These are phyloP conservation scores for Senecio squalidus DNA, from an alignment of 140 eudicot species.

Conservation along the genomic window DNA sequence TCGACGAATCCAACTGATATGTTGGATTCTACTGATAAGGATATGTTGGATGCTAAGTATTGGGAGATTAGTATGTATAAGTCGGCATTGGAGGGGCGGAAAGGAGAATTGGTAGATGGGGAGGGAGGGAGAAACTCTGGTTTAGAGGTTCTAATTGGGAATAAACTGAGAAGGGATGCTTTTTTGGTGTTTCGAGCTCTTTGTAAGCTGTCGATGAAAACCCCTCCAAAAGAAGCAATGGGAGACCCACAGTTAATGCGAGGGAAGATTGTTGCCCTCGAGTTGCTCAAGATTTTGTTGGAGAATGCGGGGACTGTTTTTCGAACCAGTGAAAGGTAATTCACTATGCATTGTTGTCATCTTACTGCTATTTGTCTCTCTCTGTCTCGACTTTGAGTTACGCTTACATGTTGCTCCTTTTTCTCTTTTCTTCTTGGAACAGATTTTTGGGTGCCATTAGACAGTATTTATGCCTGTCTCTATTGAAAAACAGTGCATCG, in stretches of 20 bases:
- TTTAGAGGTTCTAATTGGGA: conserved; percentile 84
- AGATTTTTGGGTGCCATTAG: conserved; percentile 95
- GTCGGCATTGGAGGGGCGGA: conserved; percentile 85
- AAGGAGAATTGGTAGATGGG: conserved; percentile 89
- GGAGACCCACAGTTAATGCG: conserved; percentile 80
- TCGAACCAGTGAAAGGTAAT: conserved; percentile 94
- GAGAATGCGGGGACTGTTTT: conserved; percentile 94
- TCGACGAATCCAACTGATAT: conserved; percentile 87
- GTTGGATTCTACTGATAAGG: conserved; percentile 94
- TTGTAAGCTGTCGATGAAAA: conserved; percentile 94
- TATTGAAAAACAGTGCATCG: conserved; percentile 95
- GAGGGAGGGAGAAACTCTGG: conserved; percentile 80
- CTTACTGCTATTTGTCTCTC: neutral
- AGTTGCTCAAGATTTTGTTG: conserved; percentile 93
- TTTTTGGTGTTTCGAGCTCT: conserved; percentile 92
- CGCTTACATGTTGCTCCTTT: conserved; percentile 8
- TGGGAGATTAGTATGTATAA: conserved; percentile 99
- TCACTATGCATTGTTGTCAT: conserved; percentile 8
- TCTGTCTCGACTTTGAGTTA: conserved; percentile 5
- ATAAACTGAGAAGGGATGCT: conserved; percentile 87
- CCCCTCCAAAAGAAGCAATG: conserved; percentile 83
- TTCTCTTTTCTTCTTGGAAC: conserved; percentile 26
- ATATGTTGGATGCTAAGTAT: conserved; percentile 95
- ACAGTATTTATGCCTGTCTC: conserved; percentile 88
- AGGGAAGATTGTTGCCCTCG: conserved; percentile 91